These are phyloP conservation scores for Penicillium mononematosum DNA, from an alignment of 495 filamentous ascomycete genomes.

Conservation along the genomic window DNA sequence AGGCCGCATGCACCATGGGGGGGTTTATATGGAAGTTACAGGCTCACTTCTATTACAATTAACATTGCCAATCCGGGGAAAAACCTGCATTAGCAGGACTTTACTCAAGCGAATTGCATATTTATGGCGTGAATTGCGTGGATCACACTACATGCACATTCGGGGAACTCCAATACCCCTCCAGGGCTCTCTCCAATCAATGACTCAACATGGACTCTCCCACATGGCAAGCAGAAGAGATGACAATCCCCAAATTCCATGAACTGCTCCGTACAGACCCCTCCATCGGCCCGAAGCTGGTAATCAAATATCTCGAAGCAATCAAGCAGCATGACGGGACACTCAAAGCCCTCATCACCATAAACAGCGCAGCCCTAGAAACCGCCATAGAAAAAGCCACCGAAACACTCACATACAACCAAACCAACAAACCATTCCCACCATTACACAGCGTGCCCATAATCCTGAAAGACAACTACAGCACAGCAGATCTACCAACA, in stretches of 20 bases:
- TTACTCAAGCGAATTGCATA: neutral
- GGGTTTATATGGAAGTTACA: neutral
- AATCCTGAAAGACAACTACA: constrained; percentile 64
- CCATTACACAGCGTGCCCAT: constrained; percentile 53
- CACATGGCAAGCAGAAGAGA: constrained; percentile 31
- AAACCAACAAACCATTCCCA: constrained; percentile 11
- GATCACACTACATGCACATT: neutral
- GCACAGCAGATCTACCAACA: constrained; percentile 52
- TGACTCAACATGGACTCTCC: neutral
- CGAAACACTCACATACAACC: constrained; percentile 38
- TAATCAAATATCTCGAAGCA: constrained; percentile 54
- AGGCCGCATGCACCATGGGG: neutral
- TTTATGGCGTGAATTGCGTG: neutral
- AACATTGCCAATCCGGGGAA: neutral
- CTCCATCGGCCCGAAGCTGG: constrained; percentile 51
- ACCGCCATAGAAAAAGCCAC: constrained; percentile 49
- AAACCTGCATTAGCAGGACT: neutral
- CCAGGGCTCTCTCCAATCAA: neutral
- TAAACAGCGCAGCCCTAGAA: constrained; percentile 49
- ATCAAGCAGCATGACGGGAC: constrained; percentile 55
- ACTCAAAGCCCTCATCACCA: constrained; percentile 56
- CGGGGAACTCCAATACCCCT: neutral
- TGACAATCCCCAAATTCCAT: constrained; percentile 56
- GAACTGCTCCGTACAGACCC: constrained; percentile 46
- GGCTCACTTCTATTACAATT: neutral